Percentiles rank a stretch among this genome's conserved stretches.
Evolutionary conservation across 495 filamentous ascomycete species (phyloP).

Genomic region (Hypoxylon lenormandii): DNA sequence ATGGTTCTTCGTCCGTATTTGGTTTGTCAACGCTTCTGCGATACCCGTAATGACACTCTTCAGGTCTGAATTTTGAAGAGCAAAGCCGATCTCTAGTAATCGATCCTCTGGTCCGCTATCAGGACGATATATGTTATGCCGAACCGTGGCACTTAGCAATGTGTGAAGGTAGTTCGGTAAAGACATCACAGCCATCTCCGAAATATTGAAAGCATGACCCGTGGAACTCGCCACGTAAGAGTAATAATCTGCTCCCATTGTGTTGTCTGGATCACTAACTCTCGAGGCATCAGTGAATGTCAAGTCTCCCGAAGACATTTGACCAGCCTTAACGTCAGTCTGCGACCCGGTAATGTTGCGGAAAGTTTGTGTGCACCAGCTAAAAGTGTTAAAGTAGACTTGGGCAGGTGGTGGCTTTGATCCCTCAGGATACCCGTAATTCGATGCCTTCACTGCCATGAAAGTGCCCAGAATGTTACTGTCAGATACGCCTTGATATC

Average conservation of each 20-base stretch:
- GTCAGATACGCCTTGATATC: background rate
- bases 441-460: constrained; percentile 1
- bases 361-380: constrained; percentile 17
- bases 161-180: constrained; percentile 7
- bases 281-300: background rate
- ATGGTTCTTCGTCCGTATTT: constrained; percentile 19
- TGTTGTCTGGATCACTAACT: background rate
- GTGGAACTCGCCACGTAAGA: background rate
- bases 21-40: constrained; percentile 27
- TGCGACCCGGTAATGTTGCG: constrained; percentile 3
- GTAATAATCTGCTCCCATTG: background rate
- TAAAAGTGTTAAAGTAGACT: constrained; percentile 8
- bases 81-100: constrained; percentile 3
- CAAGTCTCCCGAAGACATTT: background rate
- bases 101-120: background rate
- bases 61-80: constrained; percentile 16
- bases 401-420: constrained; percentile 1
- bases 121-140: constrained; percentile 1
- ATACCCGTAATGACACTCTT: constrained; percentile 7
- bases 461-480: background rate
- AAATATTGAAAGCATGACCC: background rate
- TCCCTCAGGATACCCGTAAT: background rate
- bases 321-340: background rate
- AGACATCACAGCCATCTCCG: background rate
- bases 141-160: constrained; percentile 4